A percentile compares a stretch with the other conserved stretches of the same genome.
These are phyloP conservation scores for Borovskyia barvae DNA, from an alignment of 208 protist genomes.

Conservation along the genomic window DNA sequence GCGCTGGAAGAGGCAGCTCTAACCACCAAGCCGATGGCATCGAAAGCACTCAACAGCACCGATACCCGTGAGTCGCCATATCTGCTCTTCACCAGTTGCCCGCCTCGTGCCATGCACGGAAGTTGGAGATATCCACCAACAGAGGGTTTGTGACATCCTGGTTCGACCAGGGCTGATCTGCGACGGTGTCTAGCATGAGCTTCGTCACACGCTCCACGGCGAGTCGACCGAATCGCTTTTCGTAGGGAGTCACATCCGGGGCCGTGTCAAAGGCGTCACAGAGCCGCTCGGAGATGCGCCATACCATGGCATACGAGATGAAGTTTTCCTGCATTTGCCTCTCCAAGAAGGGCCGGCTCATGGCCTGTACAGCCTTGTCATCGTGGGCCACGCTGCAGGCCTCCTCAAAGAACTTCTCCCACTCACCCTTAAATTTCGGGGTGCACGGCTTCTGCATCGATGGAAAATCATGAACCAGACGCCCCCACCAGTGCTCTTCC, in stretches of 20 bases:
- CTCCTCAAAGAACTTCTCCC: constrained; percentile 70
- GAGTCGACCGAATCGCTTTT: constrained; percentile 46
- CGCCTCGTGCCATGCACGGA: constrained; percentile 87
- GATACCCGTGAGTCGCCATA: not conserved
- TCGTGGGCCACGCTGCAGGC: constrained; percentile 71
- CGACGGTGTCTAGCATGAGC: constrained; percentile 85
- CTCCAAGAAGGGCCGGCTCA: constrained; percentile 69
- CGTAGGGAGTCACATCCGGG: constrained; percentile 38
- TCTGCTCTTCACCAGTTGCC: constrained; percentile 90
- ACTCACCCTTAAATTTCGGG: constrained; percentile 51
- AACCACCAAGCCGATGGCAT: too few relatives aligned
- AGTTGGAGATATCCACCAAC: constrained; percentile 73
- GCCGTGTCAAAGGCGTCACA: constrained; percentile 51
- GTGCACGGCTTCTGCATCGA: constrained; percentile 71
- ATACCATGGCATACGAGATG: constrained; percentile 84
- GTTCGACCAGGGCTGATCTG: constrained; percentile 80
- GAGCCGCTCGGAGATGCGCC: constrained; percentile 84
- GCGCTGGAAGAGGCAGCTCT: too few relatives aligned
- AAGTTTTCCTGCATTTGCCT: constrained; percentile 77
- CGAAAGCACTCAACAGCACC: not conserved
- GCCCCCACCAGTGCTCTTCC: constrained; percentile 69
- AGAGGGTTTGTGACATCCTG: constrained; percentile 72
- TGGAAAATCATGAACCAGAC: constrained; percentile 78
- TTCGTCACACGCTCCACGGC: constrained; percentile 86
- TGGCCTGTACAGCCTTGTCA: constrained; percentile 51